phyloP scores from a whole-genome alignment of 495 filamentous ascomycete genomes.

The Penicillium maclennaniae region DNA sequence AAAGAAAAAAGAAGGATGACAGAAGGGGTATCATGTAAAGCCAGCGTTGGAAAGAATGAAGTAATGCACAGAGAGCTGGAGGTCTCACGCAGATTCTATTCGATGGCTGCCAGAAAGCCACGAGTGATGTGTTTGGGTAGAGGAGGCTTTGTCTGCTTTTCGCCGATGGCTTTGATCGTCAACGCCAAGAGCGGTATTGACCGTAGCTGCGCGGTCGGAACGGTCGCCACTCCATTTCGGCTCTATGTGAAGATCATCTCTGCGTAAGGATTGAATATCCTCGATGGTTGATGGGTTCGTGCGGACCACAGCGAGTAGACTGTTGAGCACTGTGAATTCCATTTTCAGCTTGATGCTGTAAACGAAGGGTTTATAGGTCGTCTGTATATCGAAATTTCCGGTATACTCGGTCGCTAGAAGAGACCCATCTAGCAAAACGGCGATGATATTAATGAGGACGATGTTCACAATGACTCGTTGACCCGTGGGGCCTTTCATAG shows the following conservation, averaged over 20 bases:
- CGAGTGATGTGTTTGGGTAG: background rate
- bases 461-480: conserved; percentile 38
- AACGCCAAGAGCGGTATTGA: background rate
- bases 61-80: background rate
- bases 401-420: conserved; percentile 35
- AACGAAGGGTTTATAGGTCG: conserved; percentile 37
- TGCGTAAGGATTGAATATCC: background rate
- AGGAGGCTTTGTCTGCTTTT: background rate
- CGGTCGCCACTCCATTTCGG: conserved; percentile 10
- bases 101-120: background rate
- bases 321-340: conserved; percentile 50
- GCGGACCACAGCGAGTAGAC: conserved; percentile 29
- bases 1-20: background rate
- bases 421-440: conserved; percentile 34
- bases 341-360: conserved; percentile 53
- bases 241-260: conserved; percentile 10
- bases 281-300: conserved; percentile 6
- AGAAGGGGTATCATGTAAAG: background rate
- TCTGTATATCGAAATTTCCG: conserved; percentile 36
- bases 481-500: conserved; percentile 25
- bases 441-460: conserved; percentile 39
- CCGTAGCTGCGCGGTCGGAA: background rate
- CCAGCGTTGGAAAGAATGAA: too few species aligned
- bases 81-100: background rate
- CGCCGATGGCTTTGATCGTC: background rate